These are phyloP conservation scores for Lathyrus aphaca DNA, from an alignment of 306 rosid genomes.

Conservation along the genomic window DNA sequence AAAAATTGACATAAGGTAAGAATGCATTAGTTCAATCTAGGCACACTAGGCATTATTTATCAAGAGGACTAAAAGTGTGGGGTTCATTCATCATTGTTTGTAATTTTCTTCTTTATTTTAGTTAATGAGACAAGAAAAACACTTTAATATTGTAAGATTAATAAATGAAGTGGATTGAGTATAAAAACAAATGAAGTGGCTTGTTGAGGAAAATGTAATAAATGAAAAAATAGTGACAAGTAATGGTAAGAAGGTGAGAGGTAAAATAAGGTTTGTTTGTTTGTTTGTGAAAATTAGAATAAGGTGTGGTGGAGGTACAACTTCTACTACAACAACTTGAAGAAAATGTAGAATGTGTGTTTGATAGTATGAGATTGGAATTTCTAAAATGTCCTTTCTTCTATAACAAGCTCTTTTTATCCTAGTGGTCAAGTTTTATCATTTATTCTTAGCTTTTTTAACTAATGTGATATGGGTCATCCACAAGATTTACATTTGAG, in stretches of 20 bases:
- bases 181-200: background rate
- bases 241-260: background rate
- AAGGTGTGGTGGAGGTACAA: background rate
- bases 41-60: background rate
- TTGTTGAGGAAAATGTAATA: slow-evolving; percentile 1
- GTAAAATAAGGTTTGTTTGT: background rate
- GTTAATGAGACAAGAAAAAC: slow-evolving; percentile 1
- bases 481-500: no score
- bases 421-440: no score
- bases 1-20: background rate
- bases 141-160: background rate
- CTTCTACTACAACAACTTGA: background rate
- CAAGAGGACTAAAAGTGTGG: background rate
- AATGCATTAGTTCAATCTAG: background rate
- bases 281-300: background rate
- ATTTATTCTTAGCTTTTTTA: no score
- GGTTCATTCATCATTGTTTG: slow-evolving; percentile 6
- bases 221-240: background rate
- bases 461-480: no score
- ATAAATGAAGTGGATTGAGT: background rate
- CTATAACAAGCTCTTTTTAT: no score
- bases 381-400: background rate
- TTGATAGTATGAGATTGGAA: background rate
- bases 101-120: slow-evolving; percentile 1
- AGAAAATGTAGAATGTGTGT: background rate